These are phyloP conservation scores for Durotheca rogersii DNA, from an alignment of 495 filamentous ascomycete genomes.

Conservation along the genomic window DNA sequence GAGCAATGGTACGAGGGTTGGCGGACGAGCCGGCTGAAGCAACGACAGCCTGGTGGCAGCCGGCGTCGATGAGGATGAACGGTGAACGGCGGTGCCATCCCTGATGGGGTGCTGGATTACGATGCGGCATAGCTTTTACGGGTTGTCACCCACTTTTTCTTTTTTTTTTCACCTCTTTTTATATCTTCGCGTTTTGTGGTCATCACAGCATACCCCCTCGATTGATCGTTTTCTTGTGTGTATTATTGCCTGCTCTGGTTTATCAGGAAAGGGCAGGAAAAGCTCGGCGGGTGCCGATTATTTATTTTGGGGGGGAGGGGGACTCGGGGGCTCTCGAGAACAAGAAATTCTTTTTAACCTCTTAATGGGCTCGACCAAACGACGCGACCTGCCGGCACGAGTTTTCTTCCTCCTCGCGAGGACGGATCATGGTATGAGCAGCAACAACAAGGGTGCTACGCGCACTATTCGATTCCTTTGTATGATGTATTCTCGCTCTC, in stretches of 20 bases:
- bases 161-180: too few species aligned
- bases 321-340: too few species aligned
- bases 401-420: conserved; percentile 1
- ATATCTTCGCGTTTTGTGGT: conserved; percentile 17
- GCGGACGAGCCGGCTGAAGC: conserved; percentile 69
- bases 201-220: conserved; percentile 25
- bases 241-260: conserved; percentile 25
- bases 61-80: conserved; percentile 35
- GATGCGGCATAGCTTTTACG: conserved; percentile 20
- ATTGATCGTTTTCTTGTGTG: conserved; percentile 19
- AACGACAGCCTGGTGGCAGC: conserved; percentile 32
- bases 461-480: conserved; percentile 32
- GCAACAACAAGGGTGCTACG: conserved; percentile 19
- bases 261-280: conserved; percentile 20
- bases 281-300: conserved; percentile 27
- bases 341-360: too few species aligned
- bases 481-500: conserved; percentile 17
- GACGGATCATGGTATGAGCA: background rate
- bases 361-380: conserved; percentile 20
- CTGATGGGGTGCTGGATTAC: too few species aligned
- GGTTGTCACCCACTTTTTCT: conserved; percentile 9
- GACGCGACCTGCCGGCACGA: background rate
- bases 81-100: too few species aligned
- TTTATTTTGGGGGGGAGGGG: conserved; percentile 23
- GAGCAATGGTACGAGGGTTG: conserved; percentile 97